Conservation (phyloP, 1,284 basidiomycete species). For the Athelia sp. region DNA sequence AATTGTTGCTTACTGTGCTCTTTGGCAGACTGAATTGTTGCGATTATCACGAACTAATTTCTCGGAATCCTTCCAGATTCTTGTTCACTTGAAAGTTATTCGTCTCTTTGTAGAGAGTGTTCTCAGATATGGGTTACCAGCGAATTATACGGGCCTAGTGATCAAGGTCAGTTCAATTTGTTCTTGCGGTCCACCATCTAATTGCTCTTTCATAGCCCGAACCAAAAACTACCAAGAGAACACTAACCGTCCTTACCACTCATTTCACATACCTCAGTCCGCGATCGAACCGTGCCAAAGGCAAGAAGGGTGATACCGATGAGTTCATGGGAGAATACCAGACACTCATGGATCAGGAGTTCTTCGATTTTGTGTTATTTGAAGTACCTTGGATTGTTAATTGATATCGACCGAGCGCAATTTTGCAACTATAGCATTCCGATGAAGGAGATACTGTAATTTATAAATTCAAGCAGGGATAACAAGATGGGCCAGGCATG, state of each 20-base stretch:
- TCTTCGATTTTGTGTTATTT: conserved; percentile 89
- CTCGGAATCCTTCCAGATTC: conserved; percentile 92
- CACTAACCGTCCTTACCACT: conserved; percentile 66
- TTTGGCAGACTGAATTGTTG: conserved; percentile 83
- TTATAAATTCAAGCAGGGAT: conserved; percentile 2
- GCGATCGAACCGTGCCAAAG: conserved; percentile 49
- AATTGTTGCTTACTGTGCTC: conserved; percentile 4
- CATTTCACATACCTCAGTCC: conserved; percentile 82
- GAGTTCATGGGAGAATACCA: conserved; percentile 88
- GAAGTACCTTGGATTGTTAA: conserved; percentile 79
- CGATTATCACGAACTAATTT: conserved; percentile 93
- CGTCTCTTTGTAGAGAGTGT: conserved; percentile 95
- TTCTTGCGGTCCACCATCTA: background rate
- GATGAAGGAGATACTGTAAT: conserved; percentile 19
- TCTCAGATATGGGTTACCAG: conserved; percentile 91
- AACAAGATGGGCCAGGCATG: conserved; percentile 29
- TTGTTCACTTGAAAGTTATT: conserved; percentile 91
- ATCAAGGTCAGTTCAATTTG: conserved; percentile 60
- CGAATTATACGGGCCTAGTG: conserved; percentile 81
- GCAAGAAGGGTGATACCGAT: conserved; percentile 41
- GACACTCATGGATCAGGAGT: conserved; percentile 88
- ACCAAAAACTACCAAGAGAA: conserved; percentile 78
- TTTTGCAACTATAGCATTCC: too few relatives aligned
- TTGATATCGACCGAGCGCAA: conserved; percentile 25
- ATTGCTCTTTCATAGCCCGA: conserved; percentile 63